Percentiles rank a stretch among this genome's conserved stretches.
These are phyloP conservation scores for Saccharomyces paradoxus DNA, from an alignment of 805 yeast genomes.

Conservation along the genomic window DNA sequence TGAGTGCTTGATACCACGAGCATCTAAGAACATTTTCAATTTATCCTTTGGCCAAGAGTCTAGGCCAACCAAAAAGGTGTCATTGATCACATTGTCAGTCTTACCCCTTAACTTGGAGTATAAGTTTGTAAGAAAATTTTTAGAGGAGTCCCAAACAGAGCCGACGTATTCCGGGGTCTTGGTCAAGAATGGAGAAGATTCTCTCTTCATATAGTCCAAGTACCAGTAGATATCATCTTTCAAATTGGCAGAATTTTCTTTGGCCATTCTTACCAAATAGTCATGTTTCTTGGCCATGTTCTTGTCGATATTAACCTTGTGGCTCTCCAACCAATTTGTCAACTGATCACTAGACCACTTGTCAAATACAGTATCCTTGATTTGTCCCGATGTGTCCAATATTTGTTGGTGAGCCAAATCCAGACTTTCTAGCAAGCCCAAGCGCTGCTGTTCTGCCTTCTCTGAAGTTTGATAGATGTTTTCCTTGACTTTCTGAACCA, in stretches of 20 bases:
- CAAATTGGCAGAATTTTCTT: slow-evolving; percentile 30
- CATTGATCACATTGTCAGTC: slow-evolving; percentile 34
- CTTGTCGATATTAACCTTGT: slow-evolving; percentile 35
- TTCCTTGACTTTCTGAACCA: slow-evolving; percentile 34
- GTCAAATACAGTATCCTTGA: slow-evolving; percentile 40
- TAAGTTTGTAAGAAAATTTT: slow-evolving; percentile 5
- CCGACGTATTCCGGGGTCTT: slow-evolving; percentile 29
- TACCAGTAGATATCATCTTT: slow-evolving; percentile 36
- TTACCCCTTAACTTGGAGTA: slow-evolving; percentile 16
- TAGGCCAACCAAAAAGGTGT: slow-evolving; percentile 39
- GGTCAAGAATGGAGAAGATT: slow-evolving; percentile 30
- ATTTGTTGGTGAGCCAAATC: slow-evolving; percentile 31
- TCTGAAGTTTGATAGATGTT: slow-evolving; percentile 38
- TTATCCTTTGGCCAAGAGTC: slow-evolving; percentile 42
- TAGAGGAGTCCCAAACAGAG: slow-evolving; percentile 21
- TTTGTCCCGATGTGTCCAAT: slow-evolving; percentile 33
- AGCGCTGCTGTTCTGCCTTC: slow-evolving; percentile 33
- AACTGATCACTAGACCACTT: slow-evolving; percentile 49
- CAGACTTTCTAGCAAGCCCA: slow-evolving; percentile 34
- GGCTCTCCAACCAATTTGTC: slow-evolving; percentile 44
- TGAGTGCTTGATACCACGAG: slow-evolving; percentile 36
- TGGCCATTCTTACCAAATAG: slow-evolving; percentile 31
- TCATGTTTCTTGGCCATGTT: slow-evolving; percentile 30
- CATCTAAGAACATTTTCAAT: slow-evolving; percentile 35
- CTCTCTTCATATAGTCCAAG: slow-evolving; percentile 22